Conservation (phyloP, 2,329 filamentous ascomycete genomes). For the Cladorrhinum sp. region DNA sequence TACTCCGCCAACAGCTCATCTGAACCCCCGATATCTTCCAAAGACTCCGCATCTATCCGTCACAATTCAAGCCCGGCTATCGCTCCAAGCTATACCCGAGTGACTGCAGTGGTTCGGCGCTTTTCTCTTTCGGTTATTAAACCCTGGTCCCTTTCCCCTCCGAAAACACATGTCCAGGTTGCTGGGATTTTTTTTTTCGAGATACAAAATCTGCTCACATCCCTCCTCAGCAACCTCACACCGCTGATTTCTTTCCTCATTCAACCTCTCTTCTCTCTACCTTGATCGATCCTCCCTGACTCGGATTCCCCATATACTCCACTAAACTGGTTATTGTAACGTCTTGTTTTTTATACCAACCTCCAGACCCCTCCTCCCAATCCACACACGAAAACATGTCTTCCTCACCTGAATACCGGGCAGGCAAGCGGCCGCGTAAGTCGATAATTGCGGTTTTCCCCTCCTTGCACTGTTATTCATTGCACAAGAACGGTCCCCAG, state of each 20-base stretch:
- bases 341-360: not conserved
- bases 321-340: too few relatives aligned
- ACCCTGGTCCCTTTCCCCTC: not conserved
- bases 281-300: not conserved
- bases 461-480: not conserved
- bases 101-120: slow-evolving; percentile 2
- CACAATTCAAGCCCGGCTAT: not conserved
- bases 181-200: not conserved
- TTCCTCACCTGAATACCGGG: slow-evolving; percentile 30
- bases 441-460: slow-evolving; percentile 8
- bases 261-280: not conserved
- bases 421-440: slow-evolving; percentile 33
- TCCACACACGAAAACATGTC: slow-evolving; percentile 27
- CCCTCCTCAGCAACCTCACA: not conserved
- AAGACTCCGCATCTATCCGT: slow-evolving; percentile 1
- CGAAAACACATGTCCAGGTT: not conserved
- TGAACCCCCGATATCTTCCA: not conserved
- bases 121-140: slow-evolving; percentile 7
- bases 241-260: not conserved
- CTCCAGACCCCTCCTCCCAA: not conserved
- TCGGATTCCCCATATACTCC: not conserved
- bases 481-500: too few relatives aligned
- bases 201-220: not conserved
- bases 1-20: not conserved
- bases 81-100: not conserved